Base-by-base conservation (phyloP, 257 asterid genomes). In the Solanum commersonii region DNA sequence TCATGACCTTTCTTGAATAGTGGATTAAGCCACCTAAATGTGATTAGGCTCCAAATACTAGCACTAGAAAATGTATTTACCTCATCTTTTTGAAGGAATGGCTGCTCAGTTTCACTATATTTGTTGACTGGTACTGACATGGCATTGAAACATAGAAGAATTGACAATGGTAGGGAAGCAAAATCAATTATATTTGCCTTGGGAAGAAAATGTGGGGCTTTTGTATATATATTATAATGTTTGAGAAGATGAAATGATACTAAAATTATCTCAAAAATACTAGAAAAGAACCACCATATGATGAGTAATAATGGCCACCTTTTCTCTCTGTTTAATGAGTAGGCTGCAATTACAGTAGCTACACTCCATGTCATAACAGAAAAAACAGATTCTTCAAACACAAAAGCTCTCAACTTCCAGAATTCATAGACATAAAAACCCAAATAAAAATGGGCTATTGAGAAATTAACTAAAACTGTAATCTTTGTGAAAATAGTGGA, bases 11-110 rank as follows among this genome's bases (percentile, higher is more conserved):
- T 92, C 38, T 89, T 88, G 78, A 96, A 95, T 15, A 96, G 87
- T 34, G 96, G 98, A 92, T 95, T 96, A 20, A 95, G 94, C 99
- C 99, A 96, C 89, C 78, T 91, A 76, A 96, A 95, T 70, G 94
- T 91, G 65, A 94, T 87, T 13, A 81, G 91, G 82, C 96, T 94
- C 99, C 97, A 94, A 74, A 94, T 89, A 72, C 98, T 96, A 77
- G 99, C 92, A 38, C 60, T 85, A 1, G 98, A 95, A 90, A 91
- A 92, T 6, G 49, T 38, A 38, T 88, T 90, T 20, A 73, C 65
- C 44, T 83, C 10, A 52, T 59, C 91, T 71, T 87, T 84, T 1
- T 10, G 89, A 44, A 94, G 98, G 23, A 95, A 90, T 16, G 98
- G 93, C 13, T 88, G 89, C 35, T 90, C 87, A n/a, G 7, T n/a